Evolutionary conservation across 352 stramenopile species (phyloP), one percentile per base, ranked within the genome.

Genomic region (Phytopythium kandeliae): DNA sequence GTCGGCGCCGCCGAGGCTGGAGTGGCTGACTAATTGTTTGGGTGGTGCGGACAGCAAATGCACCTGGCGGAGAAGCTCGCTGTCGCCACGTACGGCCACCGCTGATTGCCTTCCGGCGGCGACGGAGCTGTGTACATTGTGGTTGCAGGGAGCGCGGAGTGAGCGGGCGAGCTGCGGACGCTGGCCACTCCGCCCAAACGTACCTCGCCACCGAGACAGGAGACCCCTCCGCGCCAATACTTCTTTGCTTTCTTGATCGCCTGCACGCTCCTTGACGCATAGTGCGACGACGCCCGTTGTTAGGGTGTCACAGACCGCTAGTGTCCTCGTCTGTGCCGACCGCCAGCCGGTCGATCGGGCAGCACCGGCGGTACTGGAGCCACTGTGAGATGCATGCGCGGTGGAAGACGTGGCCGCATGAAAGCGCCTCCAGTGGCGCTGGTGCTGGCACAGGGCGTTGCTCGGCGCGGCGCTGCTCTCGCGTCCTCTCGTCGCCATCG

Each of bases 41-140:
- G 10, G 13, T 42, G 15, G 25, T 51, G 31, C 22, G 16, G 24
- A 22, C 34, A 87, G 77, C 75, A 88, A 45, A 86, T 92, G 44
- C 80, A 92, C 41, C 74, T 85, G 30, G 72, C 60, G 0, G 74
- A 92, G 70, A 80, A 81, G 52, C 66, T 88, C 40, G 78, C 80
- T 4, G 57, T 72, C 13, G 68, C 51, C 15, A 62, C 72, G 5
- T 90, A 90, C 52, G 67, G 53, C 4, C 55, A 54, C 24, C 21
- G 12, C 38, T 45, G 30, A 22, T 10, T 0, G 16, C 21, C 7
- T 9, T 16, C 37, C 16, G 8, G 8, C 10, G 3, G 7, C n/a
- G 7, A 15, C n/a, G 26, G 36, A 11, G 36, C 16, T 17, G 16
- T 22, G 8, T 31, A 9, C n/a, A 22, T 11, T 26, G 37, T 25